These are phyloP conservation scores for Gamarada debralockiae DNA, from an alignment of 495 filamentous ascomycete species.

Conservation along the genomic window DNA sequence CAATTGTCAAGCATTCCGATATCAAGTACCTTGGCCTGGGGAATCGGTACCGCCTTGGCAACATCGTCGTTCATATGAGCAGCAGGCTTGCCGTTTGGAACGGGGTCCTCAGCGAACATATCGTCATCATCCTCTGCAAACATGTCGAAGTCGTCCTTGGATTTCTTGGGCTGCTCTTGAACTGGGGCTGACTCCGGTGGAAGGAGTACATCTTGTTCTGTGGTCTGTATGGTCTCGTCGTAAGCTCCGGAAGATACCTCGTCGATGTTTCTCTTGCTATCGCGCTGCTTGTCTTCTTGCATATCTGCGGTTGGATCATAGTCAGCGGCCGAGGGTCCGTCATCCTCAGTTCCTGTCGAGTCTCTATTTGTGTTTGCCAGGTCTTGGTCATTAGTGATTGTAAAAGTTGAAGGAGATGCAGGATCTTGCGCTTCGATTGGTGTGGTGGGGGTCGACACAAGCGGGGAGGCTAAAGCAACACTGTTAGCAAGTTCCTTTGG, in stretches of 20 bases:
- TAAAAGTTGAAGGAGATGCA: conserved; percentile 39
- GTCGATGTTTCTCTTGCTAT: conserved; percentile 56
- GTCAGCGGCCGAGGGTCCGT: conserved; percentile 88
- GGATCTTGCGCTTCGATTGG: conserved; percentile 37
- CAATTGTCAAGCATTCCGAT: conserved; percentile 88
- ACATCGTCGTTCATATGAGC: conserved; percentile 35
- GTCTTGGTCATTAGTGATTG: conserved; percentile 48
- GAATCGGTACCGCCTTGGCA: conserved; percentile 37
- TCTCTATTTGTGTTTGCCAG: conserved; percentile 56
- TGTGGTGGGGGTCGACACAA: conserved; percentile 36
- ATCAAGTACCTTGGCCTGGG: conserved; percentile 62
- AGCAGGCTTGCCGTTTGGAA: conserved; percentile 16
- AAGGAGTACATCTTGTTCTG: conserved; percentile 52
- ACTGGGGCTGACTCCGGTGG: conserved; percentile 23
- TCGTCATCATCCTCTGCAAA: conserved; percentile 89
- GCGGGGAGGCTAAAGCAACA: conserved; percentile 1
- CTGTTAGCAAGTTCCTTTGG: conserved; percentile 1
- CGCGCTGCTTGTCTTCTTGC: conserved; percentile 77
- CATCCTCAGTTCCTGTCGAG: conserved; percentile 52
- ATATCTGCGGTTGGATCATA: conserved; percentile 94
- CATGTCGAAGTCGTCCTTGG: conserved; percentile 80
- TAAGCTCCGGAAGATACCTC: conserved; percentile 56
- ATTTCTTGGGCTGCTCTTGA: conserved; percentile 15
- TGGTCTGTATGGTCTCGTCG: conserved; percentile 52
- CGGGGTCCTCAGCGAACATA: conserved; percentile 70